Evolutionary conservation across 192 early-diverging fungal species (phyloP), one percentile per base, ranked within the genome.

Genomic region (Chytriomyces sp.): DNA sequence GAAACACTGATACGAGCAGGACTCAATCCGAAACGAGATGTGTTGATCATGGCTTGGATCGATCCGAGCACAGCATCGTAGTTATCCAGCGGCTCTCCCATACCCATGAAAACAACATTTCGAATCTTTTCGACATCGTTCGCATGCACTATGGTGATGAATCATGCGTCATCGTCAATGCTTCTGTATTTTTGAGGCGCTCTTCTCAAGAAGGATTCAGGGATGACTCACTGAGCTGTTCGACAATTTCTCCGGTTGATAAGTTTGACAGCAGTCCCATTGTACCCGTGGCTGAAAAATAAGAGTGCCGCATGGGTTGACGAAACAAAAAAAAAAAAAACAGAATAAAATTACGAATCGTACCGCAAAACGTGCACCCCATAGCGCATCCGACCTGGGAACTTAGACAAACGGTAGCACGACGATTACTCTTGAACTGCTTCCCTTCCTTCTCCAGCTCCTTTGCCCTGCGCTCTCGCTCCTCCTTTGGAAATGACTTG

Each of bases 21-120:
- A 5, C 82, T 75, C 59, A 88, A 81, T 13, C 78, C 66, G 74
- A 86, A 85, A 46, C 83, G 80, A 11, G 61, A 24, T 1, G 84
- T 80, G 72, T 89, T 82, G 26, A 84, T 73, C 86, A 89, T 88
- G 59, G 77, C 81, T 45, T 77, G 67, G 44, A 88, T 70, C 7
- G 88, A 84, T 3, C 66, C 43, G 1, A 86, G 50, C 8, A 89
- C 86, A 59, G 82, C 76, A 47, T 67, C 61, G 72, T 88, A 89
- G 70, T 88, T 88, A 72, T 89, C 86, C 47, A 89, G 80, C 3
- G 88, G 88, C 53, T 89, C 88, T 24, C 87, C 88, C 88, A 88
- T 88, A 7, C 88, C 86, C 86, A 85, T 87, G 61, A 88, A 87
- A 23, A 88, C 88, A 16, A 88, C 79, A 67, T 86, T 86, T 11